A percentile compares a stretch with the other conserved stretches of the same genome.
Evolutionary conservation across 2,329 filamentous ascomycete genomes (phyloP).

Genomic region (Monosporascus sp.): DNA sequence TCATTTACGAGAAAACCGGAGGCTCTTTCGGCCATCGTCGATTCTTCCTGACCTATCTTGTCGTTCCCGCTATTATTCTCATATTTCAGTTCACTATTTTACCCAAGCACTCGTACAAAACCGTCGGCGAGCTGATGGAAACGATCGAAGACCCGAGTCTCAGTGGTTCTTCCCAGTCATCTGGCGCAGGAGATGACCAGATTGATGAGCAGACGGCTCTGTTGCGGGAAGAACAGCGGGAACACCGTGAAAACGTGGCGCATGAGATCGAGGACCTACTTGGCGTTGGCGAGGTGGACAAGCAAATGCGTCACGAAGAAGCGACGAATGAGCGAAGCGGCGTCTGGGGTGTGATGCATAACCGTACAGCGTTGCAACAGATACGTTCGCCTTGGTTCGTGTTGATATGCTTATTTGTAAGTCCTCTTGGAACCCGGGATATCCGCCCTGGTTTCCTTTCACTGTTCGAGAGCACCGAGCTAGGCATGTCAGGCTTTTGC

Average conservation of each 20-base stretch:
- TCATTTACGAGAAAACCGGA: conserved; percentile 58
- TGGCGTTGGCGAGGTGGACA: conserved; percentile 55
- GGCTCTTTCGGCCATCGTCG: conserved; percentile 54
- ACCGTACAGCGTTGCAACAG: conserved; percentile 64
- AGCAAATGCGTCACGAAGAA: conserved; percentile 63
- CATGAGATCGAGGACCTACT: conserved; percentile 70
- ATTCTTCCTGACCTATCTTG: conserved; percentile 70
- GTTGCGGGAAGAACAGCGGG: conserved; percentile 50
- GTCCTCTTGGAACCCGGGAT: not conserved
- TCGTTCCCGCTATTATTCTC: conserved; percentile 63
- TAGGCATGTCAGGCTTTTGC: too few relatives aligned
- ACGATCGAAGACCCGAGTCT: conserved; percentile 55
- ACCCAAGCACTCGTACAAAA: conserved; percentile 75
- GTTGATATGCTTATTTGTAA: conserved; percentile 66
- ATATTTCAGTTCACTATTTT: conserved; percentile 65
- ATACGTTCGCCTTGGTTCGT: conserved; percentile 79
- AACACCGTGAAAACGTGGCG: conserved; percentile 57
- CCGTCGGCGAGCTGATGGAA: conserved; percentile 74
- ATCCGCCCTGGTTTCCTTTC: not conserved
- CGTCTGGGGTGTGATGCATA: conserved; percentile 84
- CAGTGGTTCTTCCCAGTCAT: conserved; percentile 22
- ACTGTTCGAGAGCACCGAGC: too few relatives aligned
- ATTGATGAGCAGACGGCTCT: conserved; percentile 53
- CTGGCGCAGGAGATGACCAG: conserved; percentile 41
- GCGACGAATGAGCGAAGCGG: conserved; percentile 65